A percentile compares a stretch with the other conserved stretches of the same genome.
Evolutionary conservation across 768 basidiomycete genomes (phyloP).

Genomic region (Suillus discolor): DNA sequence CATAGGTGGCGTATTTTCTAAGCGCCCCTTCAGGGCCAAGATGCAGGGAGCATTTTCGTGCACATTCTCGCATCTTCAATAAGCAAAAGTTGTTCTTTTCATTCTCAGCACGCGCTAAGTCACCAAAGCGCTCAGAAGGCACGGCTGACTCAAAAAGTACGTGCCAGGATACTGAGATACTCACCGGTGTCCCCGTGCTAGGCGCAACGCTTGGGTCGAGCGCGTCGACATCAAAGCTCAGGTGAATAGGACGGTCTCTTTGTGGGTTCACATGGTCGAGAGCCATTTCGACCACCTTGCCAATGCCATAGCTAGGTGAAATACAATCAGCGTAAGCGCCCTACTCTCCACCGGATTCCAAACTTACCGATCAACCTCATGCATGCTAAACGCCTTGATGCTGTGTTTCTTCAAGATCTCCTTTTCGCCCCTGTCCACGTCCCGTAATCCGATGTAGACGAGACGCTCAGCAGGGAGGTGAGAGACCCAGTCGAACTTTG

Average conservation of each 20-base stretch:
- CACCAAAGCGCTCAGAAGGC: neutral
- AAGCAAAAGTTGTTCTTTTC: too few species aligned
- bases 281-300: slow-evolving; percentile 95
- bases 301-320: slow-evolving; percentile 74
- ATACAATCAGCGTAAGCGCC: slow-evolving; percentile 40
- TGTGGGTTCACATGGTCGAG: slow-evolving; percentile 90
- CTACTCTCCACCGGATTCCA: slow-evolving; percentile 58
- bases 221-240: slow-evolving; percentile 97
- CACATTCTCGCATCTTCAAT: neutral
- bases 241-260: slow-evolving; percentile 83
- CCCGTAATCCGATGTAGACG: slow-evolving; percentile 97
- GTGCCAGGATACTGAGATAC: slow-evolving; percentile 18
- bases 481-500: slow-evolving; percentile 59
- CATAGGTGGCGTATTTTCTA: too few species aligned
- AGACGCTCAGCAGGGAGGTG: slow-evolving; percentile 70
- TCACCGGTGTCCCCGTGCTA: slow-evolving; percentile 88
- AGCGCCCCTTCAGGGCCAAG: too few species aligned
- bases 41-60: neutral
- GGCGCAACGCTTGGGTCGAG: slow-evolving; percentile 67
- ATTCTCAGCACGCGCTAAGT: too few species aligned
- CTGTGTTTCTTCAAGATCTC: slow-evolving; percentile 75
- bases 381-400: slow-evolving; percentile 91
- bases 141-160: neutral
- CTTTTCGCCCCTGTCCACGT: slow-evolving; percentile 89
- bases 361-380: slow-evolving; percentile 71